These are phyloP conservation scores for Trichoderma hamatum DNA, from an alignment of 2,329 filamentous ascomycete genomes.

Conservation along the genomic window DNA sequence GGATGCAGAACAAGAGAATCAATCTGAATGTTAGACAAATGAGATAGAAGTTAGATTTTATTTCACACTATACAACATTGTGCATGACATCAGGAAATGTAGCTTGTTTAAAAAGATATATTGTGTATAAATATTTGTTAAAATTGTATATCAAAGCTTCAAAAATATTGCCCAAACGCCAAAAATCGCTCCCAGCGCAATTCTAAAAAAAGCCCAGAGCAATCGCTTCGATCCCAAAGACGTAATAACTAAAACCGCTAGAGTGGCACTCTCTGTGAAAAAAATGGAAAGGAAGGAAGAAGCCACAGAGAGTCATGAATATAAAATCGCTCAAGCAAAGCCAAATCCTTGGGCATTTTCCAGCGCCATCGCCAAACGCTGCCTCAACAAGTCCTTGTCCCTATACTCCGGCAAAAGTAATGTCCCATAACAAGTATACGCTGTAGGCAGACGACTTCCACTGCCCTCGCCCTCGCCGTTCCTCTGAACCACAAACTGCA, in stretches of 20 bases:
- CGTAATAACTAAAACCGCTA: background rate
- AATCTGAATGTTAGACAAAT: conserved; percentile 95
- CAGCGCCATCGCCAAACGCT: conserved; percentile 81
- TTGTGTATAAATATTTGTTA: background rate
- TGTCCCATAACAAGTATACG: conserved; percentile 91
- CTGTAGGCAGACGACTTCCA: conserved; percentile 71
- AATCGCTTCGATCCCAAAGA: background rate
- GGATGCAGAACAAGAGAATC: conserved; percentile 86
- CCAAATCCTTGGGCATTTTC: conserved; percentile 91
- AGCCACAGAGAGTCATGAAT: background rate
- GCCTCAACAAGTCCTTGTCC: conserved; percentile 67
- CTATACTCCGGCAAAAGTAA: conserved; percentile 83
- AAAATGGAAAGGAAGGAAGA: background rate
- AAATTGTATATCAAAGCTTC: background rate
- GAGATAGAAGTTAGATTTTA: conserved; percentile 49
- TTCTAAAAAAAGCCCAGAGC: background rate
- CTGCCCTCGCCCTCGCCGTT: conserved; percentile 66
- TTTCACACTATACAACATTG: too few species aligned
- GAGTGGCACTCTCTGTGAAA: background rate
- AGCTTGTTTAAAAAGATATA: background rate
- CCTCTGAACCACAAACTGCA: conserved; percentile 82
- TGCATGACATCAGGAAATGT: background rate
- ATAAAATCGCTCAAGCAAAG: conserved; percentile 59
- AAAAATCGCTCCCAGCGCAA: conserved; percentile 6
- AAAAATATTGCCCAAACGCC: background rate